Conservation (phyloP, 352 stramenopile species). For the Blastocystis sp. region DNA sequence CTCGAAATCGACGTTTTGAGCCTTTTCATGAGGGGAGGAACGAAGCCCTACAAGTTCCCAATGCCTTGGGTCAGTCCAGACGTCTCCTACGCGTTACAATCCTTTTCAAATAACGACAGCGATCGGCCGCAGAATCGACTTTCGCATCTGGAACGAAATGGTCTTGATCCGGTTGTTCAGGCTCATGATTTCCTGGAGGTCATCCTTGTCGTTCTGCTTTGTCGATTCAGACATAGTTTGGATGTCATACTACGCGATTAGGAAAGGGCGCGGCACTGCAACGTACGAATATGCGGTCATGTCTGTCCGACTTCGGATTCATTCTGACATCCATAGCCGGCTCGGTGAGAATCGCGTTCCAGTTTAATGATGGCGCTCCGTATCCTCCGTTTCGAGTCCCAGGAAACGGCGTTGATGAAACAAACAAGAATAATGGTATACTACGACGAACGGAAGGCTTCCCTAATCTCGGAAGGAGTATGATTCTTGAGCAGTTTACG, state of each 20-base stretch:
- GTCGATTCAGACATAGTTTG: not conserved
- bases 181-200: not conserved
- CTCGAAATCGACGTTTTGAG: slow-evolving; percentile 58
- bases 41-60: not conserved
- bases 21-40: not conserved
- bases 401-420: no score
- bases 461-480: not conserved
- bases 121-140: not conserved
- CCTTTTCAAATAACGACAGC: not conserved
- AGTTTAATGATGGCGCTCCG: no score
- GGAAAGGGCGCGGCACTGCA: not conserved
- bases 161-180: not conserved
- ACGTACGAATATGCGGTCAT: slow-evolving; percentile 8
- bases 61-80: not conserved
- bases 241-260: slow-evolving; percentile 35
- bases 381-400: no score
- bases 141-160: slow-evolving; percentile 11
- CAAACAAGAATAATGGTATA: no score
- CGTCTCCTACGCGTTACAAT: not conserved
- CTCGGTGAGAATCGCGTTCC: no score
- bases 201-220: not conserved
- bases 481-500: not conserved
- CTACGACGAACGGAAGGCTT: not conserved
- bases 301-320: not conserved
- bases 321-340: not conserved